Evolutionary conservation across 805 yeast species (phyloP).

Genomic region (Saturnispora diversa): DNA sequence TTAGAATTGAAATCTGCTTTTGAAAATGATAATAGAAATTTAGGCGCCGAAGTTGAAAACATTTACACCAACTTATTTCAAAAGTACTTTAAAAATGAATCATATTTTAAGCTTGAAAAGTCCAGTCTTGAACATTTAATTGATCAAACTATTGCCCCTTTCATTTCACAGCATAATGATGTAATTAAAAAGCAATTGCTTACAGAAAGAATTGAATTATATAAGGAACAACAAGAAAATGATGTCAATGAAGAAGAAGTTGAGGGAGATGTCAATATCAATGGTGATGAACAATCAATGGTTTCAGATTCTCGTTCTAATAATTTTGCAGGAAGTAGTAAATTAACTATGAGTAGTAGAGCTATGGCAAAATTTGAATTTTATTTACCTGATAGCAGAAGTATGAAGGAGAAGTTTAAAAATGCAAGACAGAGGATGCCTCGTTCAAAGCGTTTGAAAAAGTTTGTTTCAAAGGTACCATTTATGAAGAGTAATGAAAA

Average conservation of each 20-base stretch:
- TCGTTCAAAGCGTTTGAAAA: conserved; percentile 19
- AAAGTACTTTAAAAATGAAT: conserved; percentile 55
- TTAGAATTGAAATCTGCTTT: conserved; percentile 59
- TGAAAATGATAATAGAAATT: conserved; percentile 37
- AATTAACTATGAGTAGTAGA: conserved; percentile 4
- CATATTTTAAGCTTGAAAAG: conserved; percentile 66
- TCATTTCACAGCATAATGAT: conserved; percentile 34
- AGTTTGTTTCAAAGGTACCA: conserved; percentile 26
- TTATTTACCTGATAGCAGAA: conserved; percentile 14
- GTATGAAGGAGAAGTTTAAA: conserved; percentile 14
- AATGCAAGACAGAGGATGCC: conserved; percentile 11
- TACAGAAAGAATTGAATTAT: conserved; percentile 22
- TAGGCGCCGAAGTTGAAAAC: conserved; percentile 54
- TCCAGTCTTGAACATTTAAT: conserved; percentile 53
- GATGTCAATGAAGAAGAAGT: conserved; percentile 8
- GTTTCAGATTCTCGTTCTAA: neutral
- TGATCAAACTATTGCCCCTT: conserved; percentile 37
- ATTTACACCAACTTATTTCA: conserved; percentile 65
- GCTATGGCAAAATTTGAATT: conserved; percentile 9
- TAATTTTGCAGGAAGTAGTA: neutral
- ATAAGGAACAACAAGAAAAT: conserved; percentile 19
- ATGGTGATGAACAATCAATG: conserved; percentile 1
- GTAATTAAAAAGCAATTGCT: conserved; percentile 31
- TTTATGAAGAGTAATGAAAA: conserved; percentile 47
- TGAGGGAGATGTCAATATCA: conserved; percentile 1